Evolutionary conservation across 176 grass and related monocot genomes (phyloP), one percentile per base, ranked within the genome.

Genomic region (Zoysia pacifica): DNA sequence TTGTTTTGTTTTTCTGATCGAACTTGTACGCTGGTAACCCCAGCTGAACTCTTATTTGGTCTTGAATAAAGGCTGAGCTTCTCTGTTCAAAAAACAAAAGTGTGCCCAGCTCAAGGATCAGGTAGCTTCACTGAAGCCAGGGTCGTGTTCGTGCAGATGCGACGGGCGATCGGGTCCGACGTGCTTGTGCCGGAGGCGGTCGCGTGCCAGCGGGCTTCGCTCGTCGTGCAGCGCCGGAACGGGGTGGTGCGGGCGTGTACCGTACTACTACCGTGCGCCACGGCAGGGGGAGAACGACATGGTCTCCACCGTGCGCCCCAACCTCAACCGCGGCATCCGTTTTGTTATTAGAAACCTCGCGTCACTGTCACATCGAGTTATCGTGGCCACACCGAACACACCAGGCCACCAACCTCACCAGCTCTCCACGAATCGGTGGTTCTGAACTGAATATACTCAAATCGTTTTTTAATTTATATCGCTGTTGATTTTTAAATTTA

Each of bases 281-380:
- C 11, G 46, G 44, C 19, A 19, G 56, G 46, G 47, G 3, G 72
- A 66, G 41, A 77, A 58, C 58, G 79, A 77, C 79, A 79, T 55
- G 38, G 60, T 77, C 71, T 16, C 85, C 65, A 16, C 2, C 40
- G 58, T 72, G 85, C 72, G 65, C 65, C 72, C 78, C 72, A 76
- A 62, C 85, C 18, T 11, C 65, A 12, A 20, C 79, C 72, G 64
- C 15, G 11, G 35, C 2, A 2, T 5, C 59, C 59, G 59, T 36
- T 10, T 15, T 28, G 28, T 35, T 11, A 36, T 58, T 18, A 62
- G 11, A 36, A 62, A 62, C 19, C 59, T 35, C n/a, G 59, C 4
- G 59, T 62, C 20, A 2, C 36, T 62, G 19, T 36, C 59, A 36
- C 59, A 36, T 1, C 59, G 4, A 62, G 19, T 1, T 10, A 19